Conservation (phyloP, 345 rosid genomes). For the Eucalyptus sp. region DNA sequence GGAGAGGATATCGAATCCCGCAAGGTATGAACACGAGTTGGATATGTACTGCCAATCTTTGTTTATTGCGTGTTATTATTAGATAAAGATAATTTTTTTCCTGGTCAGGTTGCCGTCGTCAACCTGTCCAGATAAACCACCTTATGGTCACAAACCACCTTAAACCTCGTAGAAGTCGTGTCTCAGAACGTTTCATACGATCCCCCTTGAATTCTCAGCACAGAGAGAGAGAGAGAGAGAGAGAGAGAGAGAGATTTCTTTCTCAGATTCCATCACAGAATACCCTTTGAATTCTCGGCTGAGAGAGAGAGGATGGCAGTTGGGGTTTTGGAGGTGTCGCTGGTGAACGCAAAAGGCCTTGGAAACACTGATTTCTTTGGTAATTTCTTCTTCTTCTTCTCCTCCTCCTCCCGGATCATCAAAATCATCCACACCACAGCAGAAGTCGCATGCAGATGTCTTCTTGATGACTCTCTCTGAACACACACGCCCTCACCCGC, state of each 20-base stretch:
- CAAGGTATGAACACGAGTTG: background rate
- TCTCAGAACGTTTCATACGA: background rate
- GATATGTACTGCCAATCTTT: background rate
- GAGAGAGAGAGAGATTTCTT: background rate
- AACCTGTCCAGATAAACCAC: background rate
- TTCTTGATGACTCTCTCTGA: background rate
- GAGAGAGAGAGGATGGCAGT: slow-evolving; percentile 35
- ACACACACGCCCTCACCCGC: background rate
- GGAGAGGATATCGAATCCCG: background rate
- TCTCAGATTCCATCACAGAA: background rate
- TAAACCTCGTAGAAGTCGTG: background rate
- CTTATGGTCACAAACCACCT: background rate
- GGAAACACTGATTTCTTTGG: slow-evolving; percentile 49
- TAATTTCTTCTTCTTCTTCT: background rate
- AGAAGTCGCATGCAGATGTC: background rate
- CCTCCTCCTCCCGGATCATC: background rate
- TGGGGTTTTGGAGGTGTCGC: slow-evolving; percentile 61
- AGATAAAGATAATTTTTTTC: background rate
- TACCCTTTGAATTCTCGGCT: background rate
- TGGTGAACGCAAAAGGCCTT: slow-evolving; percentile 65
- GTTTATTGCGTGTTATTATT: background rate
- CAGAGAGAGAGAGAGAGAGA: background rate
- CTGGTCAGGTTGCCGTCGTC: background rate
- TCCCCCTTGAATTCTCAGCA: background rate
- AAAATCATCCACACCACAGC: background rate